A percentile compares a stretch with the other conserved stretches of the same genome.
These are phyloP conservation scores for Mycena epipterygia DNA, from an alignment of 768 basidiomycete genomes.

Conservation along the genomic window DNA sequence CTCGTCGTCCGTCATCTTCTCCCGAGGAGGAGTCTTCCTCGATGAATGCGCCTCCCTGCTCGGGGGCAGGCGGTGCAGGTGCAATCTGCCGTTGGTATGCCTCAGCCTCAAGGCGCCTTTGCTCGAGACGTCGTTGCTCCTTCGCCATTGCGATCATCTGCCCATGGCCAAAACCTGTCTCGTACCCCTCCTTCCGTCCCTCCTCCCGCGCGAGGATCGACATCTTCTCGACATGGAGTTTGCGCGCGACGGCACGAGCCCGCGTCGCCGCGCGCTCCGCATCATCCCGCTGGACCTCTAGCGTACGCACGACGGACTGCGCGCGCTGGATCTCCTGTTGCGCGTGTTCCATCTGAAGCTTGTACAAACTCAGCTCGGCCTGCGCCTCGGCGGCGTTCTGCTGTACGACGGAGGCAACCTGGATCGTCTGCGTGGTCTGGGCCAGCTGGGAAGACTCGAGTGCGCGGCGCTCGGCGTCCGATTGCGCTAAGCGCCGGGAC, in stretches of 20 bases:
- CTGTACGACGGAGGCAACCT: constrained; percentile 5
- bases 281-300: constrained; percentile 29
- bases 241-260: constrained; percentile 66
- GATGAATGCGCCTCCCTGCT: constrained; percentile 15
- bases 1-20: neutral
- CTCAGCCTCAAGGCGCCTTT: constrained; percentile 10
- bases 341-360: constrained; percentile 24
- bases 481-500: constrained; percentile 5
- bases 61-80: neutral
- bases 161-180: constrained; percentile 68
- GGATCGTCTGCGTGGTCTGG: constrained; percentile 1
- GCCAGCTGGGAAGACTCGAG: constrained; percentile 19
- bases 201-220: constrained; percentile 67
- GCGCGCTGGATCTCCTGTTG: constrained; percentile 19
- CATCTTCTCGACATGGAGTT: constrained; percentile 66
- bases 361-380: constrained; percentile 18
- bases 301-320: constrained; percentile 5
- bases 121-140: constrained; percentile 4
- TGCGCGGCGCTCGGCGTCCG: constrained; percentile 18
- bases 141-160: constrained; percentile 34
- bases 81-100: constrained; percentile 1
- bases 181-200: constrained; percentile 60
- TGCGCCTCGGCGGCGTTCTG: constrained; percentile 22
- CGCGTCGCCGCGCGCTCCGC: constrained; percentile 48
- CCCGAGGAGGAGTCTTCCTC: constrained; percentile 9